A percentile compares a stretch with the other conserved stretches of the same genome.
Evolutionary conservation across 257 asterid species (phyloP).

Genomic region (Penstemon eatonii): DNA sequence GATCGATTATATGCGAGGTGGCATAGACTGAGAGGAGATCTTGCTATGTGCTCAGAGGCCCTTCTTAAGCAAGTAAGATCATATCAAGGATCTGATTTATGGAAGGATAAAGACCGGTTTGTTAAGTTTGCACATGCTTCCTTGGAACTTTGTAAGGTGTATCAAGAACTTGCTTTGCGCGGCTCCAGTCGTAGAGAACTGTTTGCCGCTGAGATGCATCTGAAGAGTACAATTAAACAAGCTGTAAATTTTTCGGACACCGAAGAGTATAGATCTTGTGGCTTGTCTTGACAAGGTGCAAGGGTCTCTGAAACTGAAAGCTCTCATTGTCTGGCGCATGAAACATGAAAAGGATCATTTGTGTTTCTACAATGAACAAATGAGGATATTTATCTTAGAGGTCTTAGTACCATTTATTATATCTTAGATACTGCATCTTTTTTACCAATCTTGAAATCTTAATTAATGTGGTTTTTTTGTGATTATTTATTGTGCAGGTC

Average conservation of each 20-base stretch:
- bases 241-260: slow-evolving; percentile 57
- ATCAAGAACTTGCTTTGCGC: slow-evolving; percentile 52
- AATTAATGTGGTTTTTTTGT: no score
- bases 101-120: slow-evolving; percentile 75
- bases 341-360: neutral
- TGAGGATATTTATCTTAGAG: no score
- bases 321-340: slow-evolving; percentile 34
- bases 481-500: no score
- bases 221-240: slow-evolving; percentile 75
- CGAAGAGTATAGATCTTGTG: slow-evolving; percentile 51
- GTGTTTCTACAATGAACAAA: no score
- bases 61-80: slow-evolving; percentile 90
- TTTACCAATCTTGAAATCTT: no score
- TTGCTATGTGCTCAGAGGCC: slow-evolving; percentile 89
- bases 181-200: slow-evolving; percentile 58
- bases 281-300: slow-evolving; percentile 73
- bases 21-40: slow-evolving; percentile 88
- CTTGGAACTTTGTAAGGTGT: slow-evolving; percentile 72
- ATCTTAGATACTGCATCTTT: no score
- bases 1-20: slow-evolving; percentile 81
- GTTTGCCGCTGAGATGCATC: slow-evolving; percentile 86
- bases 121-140: slow-evolving; percentile 79
- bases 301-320: slow-evolving; percentile 42
- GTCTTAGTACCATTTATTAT: no score
- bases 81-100: slow-evolving; percentile 80